Base-by-base conservation (phyloP, 108 stramenopile species). In the Cylindrotheca closterium region DNA sequence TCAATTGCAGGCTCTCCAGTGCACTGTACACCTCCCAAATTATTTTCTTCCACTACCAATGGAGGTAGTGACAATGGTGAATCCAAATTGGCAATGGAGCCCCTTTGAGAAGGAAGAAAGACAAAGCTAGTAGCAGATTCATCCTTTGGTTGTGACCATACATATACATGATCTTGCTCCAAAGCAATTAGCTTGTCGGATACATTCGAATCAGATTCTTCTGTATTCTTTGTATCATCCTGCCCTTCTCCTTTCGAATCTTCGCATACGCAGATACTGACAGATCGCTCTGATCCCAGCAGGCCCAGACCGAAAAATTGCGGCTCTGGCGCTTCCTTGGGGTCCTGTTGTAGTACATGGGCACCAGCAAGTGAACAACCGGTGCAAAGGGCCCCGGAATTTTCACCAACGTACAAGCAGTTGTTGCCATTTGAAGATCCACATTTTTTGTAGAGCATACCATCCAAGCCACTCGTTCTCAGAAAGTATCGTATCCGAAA, bases 401-500 rank as follows among this genome's bases (percentile, higher is more conserved):
- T 63, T 58, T 73, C 72, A n/a, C 72, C 72, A 25, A 73, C 49
- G 26, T 27, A 66, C 1, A 58, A 12, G 25, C 63, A 51, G 3
- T 26, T 33, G 17, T 4, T 23, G 4, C 28, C 57, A n/a, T 15
- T 17, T n/a, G 24, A 3, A 3, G 55, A n/a, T 17, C 21, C 62
- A 51, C 71, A 72, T 2, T 51, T 24, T 15, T 42, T 15, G 23
- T 32, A 19, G 24, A 64, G 33, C 30, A 30, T 32, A 7, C 24
- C 22, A 63, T 72, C 71, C 23, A 72, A 58, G 21, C 71, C 71
- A 51, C 71, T 72, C 7, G 71, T 72, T 23, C 71, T 22, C 2
- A 64, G 17, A 17, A 30, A 29, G 49, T 72, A 63, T 5, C 71
- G 54, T 22, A 63, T 31, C 2, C 24, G 24, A 49, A 63, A 72